phyloP scores from a whole-genome alignment of 1,139 yeast genomes.

The Nakaseomyces bracarensis region DNA sequence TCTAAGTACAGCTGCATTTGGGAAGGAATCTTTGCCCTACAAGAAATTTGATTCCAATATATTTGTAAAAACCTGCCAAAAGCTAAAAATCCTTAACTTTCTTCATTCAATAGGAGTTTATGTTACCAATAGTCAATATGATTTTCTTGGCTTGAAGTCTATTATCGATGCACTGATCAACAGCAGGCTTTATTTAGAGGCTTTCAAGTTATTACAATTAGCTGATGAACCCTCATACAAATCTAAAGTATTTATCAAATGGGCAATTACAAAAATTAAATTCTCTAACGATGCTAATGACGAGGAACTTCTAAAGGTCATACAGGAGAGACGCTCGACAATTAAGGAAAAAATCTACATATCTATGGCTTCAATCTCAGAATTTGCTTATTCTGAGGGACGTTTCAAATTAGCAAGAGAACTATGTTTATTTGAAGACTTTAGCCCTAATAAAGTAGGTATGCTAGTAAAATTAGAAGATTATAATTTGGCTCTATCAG shows the following conservation, averaged over 20 bases:
- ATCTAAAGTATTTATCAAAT: slow-evolving; percentile 50
- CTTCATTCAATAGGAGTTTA: slow-evolving; percentile 53
- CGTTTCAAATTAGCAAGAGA: slow-evolving; percentile 57
- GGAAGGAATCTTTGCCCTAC: slow-evolving; percentile 50
- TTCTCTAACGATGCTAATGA: slow-evolving; percentile 50
- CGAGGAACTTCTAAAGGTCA: slow-evolving; percentile 43
- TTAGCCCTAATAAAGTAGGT: slow-evolving; percentile 53
- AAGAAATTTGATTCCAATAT: slow-evolving; percentile 21
- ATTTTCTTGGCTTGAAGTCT: slow-evolving; percentile 43
- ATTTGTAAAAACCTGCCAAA: slow-evolving; percentile 54
- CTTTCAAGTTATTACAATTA: slow-evolving; percentile 41
- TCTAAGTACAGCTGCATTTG: slow-evolving; percentile 76
- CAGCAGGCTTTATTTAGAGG: slow-evolving; percentile 55
- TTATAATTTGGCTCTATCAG: slow-evolving; percentile 57
- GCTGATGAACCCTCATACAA: slow-evolving; percentile 9
- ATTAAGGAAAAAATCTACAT: slow-evolving; percentile 30
- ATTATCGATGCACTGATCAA: slow-evolving; percentile 51
- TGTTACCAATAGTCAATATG: slow-evolving; percentile 50
- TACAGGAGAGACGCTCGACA: slow-evolving; percentile 38
- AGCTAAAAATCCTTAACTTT: slow-evolving; percentile 50
- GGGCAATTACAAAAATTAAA: slow-evolving; percentile 74
- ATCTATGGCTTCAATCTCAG: slow-evolving; percentile 57
- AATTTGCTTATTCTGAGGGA: slow-evolving; percentile 77
- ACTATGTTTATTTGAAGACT: slow-evolving; percentile 60
- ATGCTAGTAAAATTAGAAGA: slow-evolving; percentile 66